Base-by-base conservation (phyloP, 495 filamentous ascomycete species). In the Podospora sp. region DNA sequence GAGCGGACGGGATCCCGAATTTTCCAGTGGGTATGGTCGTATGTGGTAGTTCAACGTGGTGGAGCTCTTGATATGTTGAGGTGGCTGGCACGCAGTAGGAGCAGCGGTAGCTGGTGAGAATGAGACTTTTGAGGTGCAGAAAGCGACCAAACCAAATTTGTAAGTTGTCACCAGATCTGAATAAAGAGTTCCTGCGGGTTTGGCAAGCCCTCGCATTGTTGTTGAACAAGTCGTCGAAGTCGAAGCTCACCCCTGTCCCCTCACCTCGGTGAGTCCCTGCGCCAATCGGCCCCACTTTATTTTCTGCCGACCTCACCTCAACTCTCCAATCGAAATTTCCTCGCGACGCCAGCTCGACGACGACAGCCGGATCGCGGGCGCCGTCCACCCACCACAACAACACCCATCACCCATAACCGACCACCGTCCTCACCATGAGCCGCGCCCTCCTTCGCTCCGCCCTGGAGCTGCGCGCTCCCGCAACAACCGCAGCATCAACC, bases 1-100 rank as follows among this genome's bases (percentile, higher is more conserved):
- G 81, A 83, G 78, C 81, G 79, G 80, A 83, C 81, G 81, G 81
- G 79, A 80, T 79, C 76, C 80, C 81, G 79, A 78, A 66, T 77
- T 76, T 69, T 82, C 81, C 69, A 36, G 33, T 36, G 33, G 33
- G 33, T 36, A 12, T 36, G 33, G 33, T 36, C 33, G 33, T 36
- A 36, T 36, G 33, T 36, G 33, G 5, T 36, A 6, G 5, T 36
- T 5, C 12, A 6, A 12, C 12, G 33, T 36, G 33, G 33, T 36
- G 33, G 33, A 36, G 33, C 33, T 36, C 6, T 5, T 36, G 33
- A 36, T 36, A 36, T 36, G 33, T 6, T 12, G 33, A 12, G 5
- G 5, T 36, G 33, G n/a, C n/a, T n/a, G n/a, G n/a, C n/a, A n/a
- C n/a, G n/a, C n/a, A n/a, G n/a, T n/a, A n/a, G n/a, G n/a, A n/a